Conservation (phyloP, 371 early-diverging fungal species). For the Saksenaea vasiformis region DNA sequence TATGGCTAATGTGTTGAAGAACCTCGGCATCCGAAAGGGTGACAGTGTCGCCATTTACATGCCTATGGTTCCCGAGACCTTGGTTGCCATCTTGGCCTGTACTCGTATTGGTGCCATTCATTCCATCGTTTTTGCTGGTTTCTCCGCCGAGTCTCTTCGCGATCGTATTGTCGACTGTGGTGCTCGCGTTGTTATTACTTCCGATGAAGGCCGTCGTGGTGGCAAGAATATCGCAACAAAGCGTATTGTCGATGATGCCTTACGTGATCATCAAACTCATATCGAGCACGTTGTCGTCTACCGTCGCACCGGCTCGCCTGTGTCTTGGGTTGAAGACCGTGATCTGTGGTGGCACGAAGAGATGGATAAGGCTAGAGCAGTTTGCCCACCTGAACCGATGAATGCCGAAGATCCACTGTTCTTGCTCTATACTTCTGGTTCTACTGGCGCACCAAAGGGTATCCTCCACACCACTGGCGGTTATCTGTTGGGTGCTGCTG, state of each 20-base stretch:
- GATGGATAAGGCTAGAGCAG: conserved; percentile 68
- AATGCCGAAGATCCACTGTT: conserved; percentile 95
- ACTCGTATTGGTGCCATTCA: conserved; percentile 93
- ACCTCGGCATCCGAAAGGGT: conserved; percentile 85
- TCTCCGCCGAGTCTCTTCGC: conserved; percentile 84
- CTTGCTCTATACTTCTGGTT: conserved; percentile 97
- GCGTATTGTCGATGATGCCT: conserved; percentile 90
- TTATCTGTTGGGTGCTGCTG: conserved; percentile 90
- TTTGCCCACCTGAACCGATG: conserved; percentile 83
- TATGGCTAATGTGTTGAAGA: conserved; percentile 79
- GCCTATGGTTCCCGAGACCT: conserved; percentile 97
- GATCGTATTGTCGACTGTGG: conserved; percentile 83
- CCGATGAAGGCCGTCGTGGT: conserved; percentile 90
- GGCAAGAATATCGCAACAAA: conserved; percentile 89
- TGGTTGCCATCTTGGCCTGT: conserved; percentile 92
- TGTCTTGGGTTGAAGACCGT: conserved; percentile 71
- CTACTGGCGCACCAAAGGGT: conserved; percentile 97
- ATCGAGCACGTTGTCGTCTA: conserved; percentile 87
- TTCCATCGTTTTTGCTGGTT: conserved; percentile 94
- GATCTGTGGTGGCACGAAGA: conserved; percentile 93
- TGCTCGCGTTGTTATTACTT: conserved; percentile 79
- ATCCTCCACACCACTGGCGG: conserved; percentile 94
- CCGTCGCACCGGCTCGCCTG: conserved; percentile 78
- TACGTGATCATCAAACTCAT: conserved; percentile 54
- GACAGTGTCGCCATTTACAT: conserved; percentile 96